Conservation (phyloP, 164 flowering plant species). For the Vitis vinifera region DNA sequence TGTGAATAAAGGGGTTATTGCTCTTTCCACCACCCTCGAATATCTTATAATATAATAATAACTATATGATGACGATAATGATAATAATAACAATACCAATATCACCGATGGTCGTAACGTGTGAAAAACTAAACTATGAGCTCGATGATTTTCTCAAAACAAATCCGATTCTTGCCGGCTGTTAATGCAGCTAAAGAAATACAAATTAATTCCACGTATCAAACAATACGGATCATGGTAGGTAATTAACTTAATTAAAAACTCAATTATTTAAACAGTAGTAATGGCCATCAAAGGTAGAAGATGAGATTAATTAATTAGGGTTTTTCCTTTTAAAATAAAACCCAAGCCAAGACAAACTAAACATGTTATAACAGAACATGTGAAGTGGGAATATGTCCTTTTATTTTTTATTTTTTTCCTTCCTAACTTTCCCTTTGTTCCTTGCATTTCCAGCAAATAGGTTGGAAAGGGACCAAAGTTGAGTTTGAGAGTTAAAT, state of each 20-base stretch:
- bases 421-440: conserved; percentile 12
- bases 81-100: not conserved
- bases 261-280: too few relatives aligned
- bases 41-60: not conserved
- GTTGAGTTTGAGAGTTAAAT: conserved; percentile 3
- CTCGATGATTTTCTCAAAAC: too few relatives aligned
- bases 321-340: too few relatives aligned
- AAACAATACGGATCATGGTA: too few relatives aligned
- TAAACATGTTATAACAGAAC: conserved; percentile 21
- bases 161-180: not conserved
- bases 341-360: conserved; percentile 25
- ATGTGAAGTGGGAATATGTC: conserved; percentile 39
- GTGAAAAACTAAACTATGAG: too few relatives aligned
- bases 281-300: not conserved
- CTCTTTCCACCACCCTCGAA: not conserved
- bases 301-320: conserved; percentile 4
- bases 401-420: conserved; percentile 33
- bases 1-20: too few relatives aligned
- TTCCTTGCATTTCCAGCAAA: conserved; percentile 34
- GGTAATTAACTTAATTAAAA: not conserved
- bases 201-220: not conserved
- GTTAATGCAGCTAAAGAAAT: not conserved
- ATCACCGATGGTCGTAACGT: not conserved
- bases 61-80: too few relatives aligned
- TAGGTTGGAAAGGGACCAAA: conserved; percentile 11